phyloP scores from a whole-genome alignment of 257 asterid species.

The Ajuga chamaepitys region DNA sequence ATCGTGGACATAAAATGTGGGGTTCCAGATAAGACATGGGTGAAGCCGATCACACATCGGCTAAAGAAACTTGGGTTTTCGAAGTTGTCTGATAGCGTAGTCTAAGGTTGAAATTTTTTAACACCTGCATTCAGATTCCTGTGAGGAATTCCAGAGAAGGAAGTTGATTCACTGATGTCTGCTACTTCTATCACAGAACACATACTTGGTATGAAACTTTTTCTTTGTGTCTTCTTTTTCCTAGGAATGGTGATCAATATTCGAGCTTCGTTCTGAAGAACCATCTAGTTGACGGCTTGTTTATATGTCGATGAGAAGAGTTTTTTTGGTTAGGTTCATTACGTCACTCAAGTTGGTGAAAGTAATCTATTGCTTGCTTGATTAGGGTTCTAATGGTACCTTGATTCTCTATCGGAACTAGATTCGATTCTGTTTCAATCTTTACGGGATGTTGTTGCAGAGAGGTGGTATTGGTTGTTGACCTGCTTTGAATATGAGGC shows the following conservation, averaged over 20 bases:
- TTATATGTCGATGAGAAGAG: constrained; percentile 17
- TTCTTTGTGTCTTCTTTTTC: constrained; percentile 40
- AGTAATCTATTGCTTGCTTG: constrained; percentile 41
- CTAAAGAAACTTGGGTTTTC: constrained; percentile 66
- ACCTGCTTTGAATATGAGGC: too few relatives aligned
- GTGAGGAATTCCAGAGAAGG: constrained; percentile 13
- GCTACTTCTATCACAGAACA: constrained; percentile 49
- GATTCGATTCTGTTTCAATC: constrained; percentile 24
- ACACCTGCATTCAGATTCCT: constrained; percentile 25
- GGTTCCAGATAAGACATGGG: constrained; percentile 44
- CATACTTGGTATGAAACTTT: constrained; percentile 38
- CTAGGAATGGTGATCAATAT: constrained; percentile 12
- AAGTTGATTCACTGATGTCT: constrained; percentile 22
- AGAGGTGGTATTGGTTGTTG: too few relatives aligned
- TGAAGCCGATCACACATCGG: constrained; percentile 49
- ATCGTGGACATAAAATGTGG: constrained; percentile 77
- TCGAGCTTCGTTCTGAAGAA: constrained; percentile 18
- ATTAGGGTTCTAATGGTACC: constrained; percentile 44
- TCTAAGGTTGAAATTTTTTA: constrained; percentile 16
- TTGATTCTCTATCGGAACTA: constrained; percentile 29
- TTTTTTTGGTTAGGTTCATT: constrained; percentile 12
- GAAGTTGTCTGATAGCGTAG: constrained; percentile 39
- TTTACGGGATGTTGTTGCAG: too few relatives aligned
- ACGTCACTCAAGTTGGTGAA: constrained; percentile 16
- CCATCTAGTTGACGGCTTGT: constrained; percentile 16